Evolutionary conservation across 2,329 filamentous ascomycete genomes (phyloP).

Genomic region (Aspergillus tamarii): DNA sequence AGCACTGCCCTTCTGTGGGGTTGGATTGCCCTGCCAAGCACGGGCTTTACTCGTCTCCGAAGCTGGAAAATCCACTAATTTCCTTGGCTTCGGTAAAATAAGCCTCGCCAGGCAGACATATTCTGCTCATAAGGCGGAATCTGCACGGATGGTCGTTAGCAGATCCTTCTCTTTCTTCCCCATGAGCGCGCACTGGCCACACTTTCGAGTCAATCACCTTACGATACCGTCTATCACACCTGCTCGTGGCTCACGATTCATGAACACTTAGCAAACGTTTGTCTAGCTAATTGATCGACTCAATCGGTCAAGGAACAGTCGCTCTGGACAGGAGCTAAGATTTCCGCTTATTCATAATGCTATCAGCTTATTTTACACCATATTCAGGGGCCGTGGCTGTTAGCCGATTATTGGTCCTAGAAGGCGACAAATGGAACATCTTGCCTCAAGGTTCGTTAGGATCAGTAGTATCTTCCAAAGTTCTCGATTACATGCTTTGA

Average conservation of each 20-base stretch:
- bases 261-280: not conserved
- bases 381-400: not conserved
- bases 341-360: not conserved
- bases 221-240: not conserved
- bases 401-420: not conserved
- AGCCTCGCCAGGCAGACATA: not conserved
- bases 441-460: no score
- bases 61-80: not conserved
- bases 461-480: no score
- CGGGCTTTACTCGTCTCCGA: not conserved
- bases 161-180: not conserved
- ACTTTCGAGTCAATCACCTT: not conserved
- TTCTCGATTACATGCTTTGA: no score
- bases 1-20: not conserved
- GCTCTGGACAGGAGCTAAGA: rapidly evolving
- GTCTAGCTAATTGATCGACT: not conserved
- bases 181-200: not conserved
- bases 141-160: not conserved
- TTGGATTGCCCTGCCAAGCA: not conserved
- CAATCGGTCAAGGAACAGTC: not conserved
- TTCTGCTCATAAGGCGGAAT: not conserved
- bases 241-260: not conserved
- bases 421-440: no score
- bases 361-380: not conserved
- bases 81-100: not conserved